A percentile compares a stretch with the other conserved stretches of the same genome.
phyloP scores from a whole-genome alignment of 148 eudicot genomes.

The Vaccinium corymbosum region DNA sequence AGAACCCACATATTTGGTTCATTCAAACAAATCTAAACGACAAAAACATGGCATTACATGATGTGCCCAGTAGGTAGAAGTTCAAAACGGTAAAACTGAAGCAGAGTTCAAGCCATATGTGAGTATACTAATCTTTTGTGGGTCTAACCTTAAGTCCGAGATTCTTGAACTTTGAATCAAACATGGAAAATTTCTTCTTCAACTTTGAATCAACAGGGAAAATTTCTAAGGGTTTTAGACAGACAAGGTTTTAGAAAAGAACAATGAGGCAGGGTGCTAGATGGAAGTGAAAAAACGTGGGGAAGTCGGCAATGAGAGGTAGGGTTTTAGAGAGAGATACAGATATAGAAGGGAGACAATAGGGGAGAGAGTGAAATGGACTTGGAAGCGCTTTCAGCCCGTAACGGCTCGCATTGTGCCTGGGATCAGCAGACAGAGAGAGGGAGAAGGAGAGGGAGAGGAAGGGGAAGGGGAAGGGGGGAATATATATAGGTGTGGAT shows the following conservation, averaged over 20 bases:
- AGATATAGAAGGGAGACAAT: not conserved
- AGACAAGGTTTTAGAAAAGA: too few relatives aligned
- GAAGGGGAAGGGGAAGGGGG: not conserved
- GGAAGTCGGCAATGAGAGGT: not conserved
- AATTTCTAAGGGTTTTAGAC: not conserved
- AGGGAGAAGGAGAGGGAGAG: not conserved
- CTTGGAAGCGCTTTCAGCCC: not conserved
- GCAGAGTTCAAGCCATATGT: not conserved
- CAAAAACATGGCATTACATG: not conserved
- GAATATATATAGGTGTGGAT: not conserved
- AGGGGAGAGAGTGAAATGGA: not conserved
- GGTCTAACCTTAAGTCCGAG: slow-evolving; percentile 13
- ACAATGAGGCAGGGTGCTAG: not conserved
- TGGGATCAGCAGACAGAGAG: not conserved
- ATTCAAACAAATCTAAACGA: slow-evolving; percentile 11
- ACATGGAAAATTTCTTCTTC: not conserved
- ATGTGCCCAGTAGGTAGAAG: not conserved
- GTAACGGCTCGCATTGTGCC: not conserved
- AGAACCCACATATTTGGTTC: not conserved
- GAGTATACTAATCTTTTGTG: not conserved
- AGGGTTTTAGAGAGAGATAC: not conserved
- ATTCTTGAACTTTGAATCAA: not conserved
- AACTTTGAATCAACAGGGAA: not conserved
- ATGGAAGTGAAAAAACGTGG: not conserved
- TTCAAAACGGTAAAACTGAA: not conserved